Conservation (phyloP, 345 rosid species). For the Pistacia atlantica region DNA sequence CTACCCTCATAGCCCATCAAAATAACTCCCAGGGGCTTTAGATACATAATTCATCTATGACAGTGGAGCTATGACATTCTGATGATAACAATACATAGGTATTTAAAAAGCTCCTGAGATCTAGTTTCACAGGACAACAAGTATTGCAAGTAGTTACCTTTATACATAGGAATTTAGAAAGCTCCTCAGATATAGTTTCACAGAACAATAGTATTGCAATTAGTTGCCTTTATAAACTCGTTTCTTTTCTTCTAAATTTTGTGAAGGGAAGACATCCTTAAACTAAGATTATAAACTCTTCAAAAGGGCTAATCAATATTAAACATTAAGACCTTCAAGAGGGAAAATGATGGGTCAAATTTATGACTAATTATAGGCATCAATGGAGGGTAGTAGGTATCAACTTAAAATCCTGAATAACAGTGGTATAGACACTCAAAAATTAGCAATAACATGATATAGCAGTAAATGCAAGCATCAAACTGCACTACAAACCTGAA, state of each 20-base stretch:
- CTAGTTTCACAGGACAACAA: neutral
- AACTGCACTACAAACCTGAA: conserved; percentile 61
- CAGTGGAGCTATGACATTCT: neutral
- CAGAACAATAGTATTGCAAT: neutral
- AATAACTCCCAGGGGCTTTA: neutral
- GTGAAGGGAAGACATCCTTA: neutral
- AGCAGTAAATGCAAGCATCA: neutral
- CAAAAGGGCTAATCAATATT: neutral
- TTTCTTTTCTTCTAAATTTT: too few species aligned
- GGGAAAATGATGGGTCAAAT: neutral
- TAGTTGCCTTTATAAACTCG: neutral
- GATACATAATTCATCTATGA: neutral
- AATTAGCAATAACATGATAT: neutral
- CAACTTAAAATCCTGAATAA: neutral
- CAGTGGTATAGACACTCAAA: neutral
- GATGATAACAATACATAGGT: neutral
- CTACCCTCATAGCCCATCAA: neutral
- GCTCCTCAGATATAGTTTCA: neutral
- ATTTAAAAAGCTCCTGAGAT: neutral
- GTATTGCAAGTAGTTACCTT: neutral
- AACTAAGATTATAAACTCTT: neutral
- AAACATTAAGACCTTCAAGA: neutral
- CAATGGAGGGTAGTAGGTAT: neutral
- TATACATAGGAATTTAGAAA: too few species aligned
- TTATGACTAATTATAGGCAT: neutral